Evolutionary conservation across 2,329 filamentous ascomycete genomes (phyloP).

Genomic region (Penicillium griseofulvum): DNA sequence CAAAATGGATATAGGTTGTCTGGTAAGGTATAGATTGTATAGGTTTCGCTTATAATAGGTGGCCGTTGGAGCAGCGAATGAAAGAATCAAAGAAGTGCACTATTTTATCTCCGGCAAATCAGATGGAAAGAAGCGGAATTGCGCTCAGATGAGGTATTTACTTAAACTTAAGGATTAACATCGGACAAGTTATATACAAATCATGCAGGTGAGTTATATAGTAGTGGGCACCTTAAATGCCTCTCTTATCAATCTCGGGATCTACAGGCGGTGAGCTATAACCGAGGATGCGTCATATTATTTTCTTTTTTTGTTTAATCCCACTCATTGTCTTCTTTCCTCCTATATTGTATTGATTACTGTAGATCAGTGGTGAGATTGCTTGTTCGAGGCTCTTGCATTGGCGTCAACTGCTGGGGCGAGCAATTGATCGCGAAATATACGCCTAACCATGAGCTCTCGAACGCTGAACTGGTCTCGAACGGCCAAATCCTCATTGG

Average conservation of each 20-base stretch:
- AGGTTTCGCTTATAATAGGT: too few species aligned
- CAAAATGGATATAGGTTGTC: too few species aligned
- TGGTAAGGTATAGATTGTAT: too few species aligned
- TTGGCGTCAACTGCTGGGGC: not conserved
- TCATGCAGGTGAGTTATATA: too few species aligned
- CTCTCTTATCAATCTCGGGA: slow-evolving; percentile 12
- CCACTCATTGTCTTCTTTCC: not conserved
- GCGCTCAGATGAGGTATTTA: too few species aligned
- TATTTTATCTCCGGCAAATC: too few species aligned
- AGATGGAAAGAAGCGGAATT: too few species aligned
- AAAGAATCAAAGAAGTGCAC: too few species aligned
- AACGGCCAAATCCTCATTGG: slow-evolving; percentile 28
- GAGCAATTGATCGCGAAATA: slow-evolving; percentile 2
- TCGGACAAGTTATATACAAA: too few species aligned
- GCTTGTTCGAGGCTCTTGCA: not conserved
- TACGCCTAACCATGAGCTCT: slow-evolving; percentile 34
- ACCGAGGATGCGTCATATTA: slow-evolving; percentile 11
- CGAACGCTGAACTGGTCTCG: slow-evolving; percentile 33
- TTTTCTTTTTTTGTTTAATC: slow-evolving; percentile 3
- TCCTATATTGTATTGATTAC: slow-evolving; percentile 5
- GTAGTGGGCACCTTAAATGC: not conserved
- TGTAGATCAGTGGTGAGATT: slow-evolving; percentile 14
- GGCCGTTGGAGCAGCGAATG: too few species aligned
- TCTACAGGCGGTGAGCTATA: slow-evolving; percentile 11
- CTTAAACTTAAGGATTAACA: too few species aligned